Base-by-base conservation (phyloP, 2,329 filamentous ascomycete species). In the Cladobotryum mycophilum region DNA sequence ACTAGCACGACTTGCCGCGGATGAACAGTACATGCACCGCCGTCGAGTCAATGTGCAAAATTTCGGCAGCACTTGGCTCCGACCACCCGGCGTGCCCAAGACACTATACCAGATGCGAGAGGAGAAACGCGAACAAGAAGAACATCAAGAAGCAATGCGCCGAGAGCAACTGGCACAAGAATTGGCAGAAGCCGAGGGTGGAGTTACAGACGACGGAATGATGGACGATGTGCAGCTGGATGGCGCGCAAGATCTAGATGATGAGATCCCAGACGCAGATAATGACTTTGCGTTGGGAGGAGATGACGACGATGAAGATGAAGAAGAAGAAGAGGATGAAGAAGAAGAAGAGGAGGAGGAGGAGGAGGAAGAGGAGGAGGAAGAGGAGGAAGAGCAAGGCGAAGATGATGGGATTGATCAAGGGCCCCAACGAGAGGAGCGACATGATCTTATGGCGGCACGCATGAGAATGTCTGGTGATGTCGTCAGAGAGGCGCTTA, bases 11-110 rank as follows among this genome's bases (percentile, higher is more conserved):
- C 80, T 96, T 11, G 76, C 80, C 22, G 72, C 81, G 40, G 92
- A 96, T 64, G 93, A 97, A 70, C 79, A 83, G 54, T 79, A 83
- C 52, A 78, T 95, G 56, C 80, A 85, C 49, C 79, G 85, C 8
- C 88, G 92, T 43, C 89, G 91, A 62, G 72, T 81, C 44, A 89
- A 92, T 58, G 86, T 97, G 30, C 81, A 86, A 44, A 88, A 90
- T 61, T 96, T 95, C 64, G 93, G 93, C 53, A 87, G 85, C 57
- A 81, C 80, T 41, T 99, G 93, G 93, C 84, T 99, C 50, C 88
- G 86, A 52, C 93, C 93, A 0, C 90, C 89, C 0, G 93, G 92
- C 7, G 79, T 96, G 49, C 68, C 82, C 51, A 99, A 97, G 75
- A 96, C 92, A 1, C 81, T 96, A 53, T 85, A 95, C 64, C 90